Base-by-base conservation (phyloP, 805 yeast genomes). In the Cyberlindnera americana region DNA sequence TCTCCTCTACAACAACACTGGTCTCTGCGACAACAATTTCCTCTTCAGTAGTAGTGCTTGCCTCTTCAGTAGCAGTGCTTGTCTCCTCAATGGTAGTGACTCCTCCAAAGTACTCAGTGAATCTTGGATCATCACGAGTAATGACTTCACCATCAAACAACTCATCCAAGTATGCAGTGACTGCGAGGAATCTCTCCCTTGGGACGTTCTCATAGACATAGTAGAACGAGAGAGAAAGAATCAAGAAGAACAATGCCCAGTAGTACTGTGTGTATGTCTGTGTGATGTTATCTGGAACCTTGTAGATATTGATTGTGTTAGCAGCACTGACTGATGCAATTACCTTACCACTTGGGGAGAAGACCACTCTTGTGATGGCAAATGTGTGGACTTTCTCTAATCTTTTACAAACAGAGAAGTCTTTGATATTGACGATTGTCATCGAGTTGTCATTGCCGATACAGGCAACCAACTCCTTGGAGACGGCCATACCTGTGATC, bases 291-390 rank as follows among this genome's bases (percentile, higher is more conserved):
- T 60, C 63, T 4, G 93, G 90, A 16, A 87, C 59, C 41, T 66
- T 69, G 41, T 81, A 62, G 8, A 87, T 77, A 49, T 73, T 77
- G 21, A 88, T 73, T 1, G 87, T 72, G 45, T 83, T 81, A 3
- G 93, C 85, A 2, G 90, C 95, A 24, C 91, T 81, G 0, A 78
- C 81, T 17, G 87, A 74, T 3, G 87, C 91, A 35, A 87, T 62
- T 40, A 70, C 70, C 36, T 73, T 63, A 7, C 90, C 88, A 55
- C 77, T 70, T 12, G 84, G 81, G 5, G 88, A 80, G 44, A 87
- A 80, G 3, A 77, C 66, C 9, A 86, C 77, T 31, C 75, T 72
- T 0, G 96, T 88, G 37, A 88, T 79, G 19, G 95, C 88, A 59
- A 85, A 85, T 8, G 72, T 66, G 58, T 89, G 96, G n/a, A 84